phyloP scores from a whole-genome alignment of 108 stramenopile species.

The Pseudonitzschia multistriata region DNA sequence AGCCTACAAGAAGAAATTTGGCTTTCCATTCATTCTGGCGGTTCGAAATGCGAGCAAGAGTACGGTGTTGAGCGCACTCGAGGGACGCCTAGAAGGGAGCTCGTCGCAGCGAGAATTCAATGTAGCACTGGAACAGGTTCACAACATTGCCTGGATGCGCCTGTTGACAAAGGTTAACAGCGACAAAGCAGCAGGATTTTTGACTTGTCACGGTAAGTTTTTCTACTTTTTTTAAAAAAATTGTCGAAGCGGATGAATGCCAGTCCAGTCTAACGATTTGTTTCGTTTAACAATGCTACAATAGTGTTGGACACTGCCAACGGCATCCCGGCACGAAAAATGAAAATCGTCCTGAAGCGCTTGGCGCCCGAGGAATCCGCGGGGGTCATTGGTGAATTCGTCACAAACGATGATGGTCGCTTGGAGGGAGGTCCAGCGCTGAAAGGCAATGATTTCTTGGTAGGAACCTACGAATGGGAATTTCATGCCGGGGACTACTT shows the following conservation, averaged over 20 bases:
- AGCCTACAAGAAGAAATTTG: conserved; percentile 63
- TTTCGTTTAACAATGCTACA: background rate
- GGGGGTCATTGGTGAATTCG: conserved; percentile 55
- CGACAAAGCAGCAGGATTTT: conserved; percentile 62
- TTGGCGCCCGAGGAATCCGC: conserved; percentile 42
- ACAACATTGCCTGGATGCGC: conserved; percentile 94
- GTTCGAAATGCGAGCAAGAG: conserved; percentile 83
- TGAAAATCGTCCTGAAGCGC: conserved; percentile 69
- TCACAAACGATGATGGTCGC: conserved; percentile 84
- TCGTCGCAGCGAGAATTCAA: conserved; percentile 55
- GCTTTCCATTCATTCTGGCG: conserved; percentile 85
- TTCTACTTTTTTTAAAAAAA: background rate
- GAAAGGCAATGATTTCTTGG: conserved; percentile 57
- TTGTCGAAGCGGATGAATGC: too few species aligned
- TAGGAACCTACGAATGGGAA: conserved; percentile 80
- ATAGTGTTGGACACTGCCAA: conserved; percentile 85
- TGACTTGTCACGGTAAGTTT: conserved; percentile 73
- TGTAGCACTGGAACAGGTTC: conserved; percentile 71
- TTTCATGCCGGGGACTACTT: conserved; percentile 89
- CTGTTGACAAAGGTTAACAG: conserved; percentile 58
- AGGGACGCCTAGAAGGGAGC: conserved; percentile 48
- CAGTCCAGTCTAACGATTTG: too few species aligned
- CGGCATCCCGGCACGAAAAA: conserved; percentile 76
- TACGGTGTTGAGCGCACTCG: conserved; percentile 73
- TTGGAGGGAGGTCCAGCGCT: conserved; percentile 73